phyloP scores from a whole-genome alignment of 371 early-diverging fungal genomes.

The Mortierella sp. region DNA sequence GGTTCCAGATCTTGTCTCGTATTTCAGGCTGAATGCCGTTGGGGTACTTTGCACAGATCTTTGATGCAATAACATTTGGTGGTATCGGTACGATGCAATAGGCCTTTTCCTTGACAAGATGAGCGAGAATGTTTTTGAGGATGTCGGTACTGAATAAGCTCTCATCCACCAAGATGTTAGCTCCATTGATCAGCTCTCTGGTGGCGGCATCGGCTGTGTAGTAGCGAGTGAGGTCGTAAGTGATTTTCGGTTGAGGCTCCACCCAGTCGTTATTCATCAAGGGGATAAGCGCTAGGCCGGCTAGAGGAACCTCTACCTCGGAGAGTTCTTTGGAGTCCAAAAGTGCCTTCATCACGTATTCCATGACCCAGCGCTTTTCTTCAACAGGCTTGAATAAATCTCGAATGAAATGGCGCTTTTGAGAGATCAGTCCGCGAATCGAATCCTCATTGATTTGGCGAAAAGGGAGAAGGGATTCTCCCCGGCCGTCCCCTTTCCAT shows the following conservation, averaged over 20 bases:
- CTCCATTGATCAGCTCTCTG: conserved; percentile 2
- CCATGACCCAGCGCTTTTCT: conserved; percentile 15
- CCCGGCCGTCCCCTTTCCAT: background rate
- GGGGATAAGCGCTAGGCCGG: conserved; percentile 11
- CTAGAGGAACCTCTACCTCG: background rate
- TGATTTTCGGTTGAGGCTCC: background rate
- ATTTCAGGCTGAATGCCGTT: background rate
- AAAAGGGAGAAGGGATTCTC: no score
- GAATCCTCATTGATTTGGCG: no score
- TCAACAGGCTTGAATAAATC: background rate
- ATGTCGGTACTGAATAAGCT: conserved; percentile 1
- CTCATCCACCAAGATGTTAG: conserved; percentile 11
- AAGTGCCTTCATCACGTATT: background rate
- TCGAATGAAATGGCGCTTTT: conserved; percentile 4
- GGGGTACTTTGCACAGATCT: background rate
- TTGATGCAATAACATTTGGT: background rate
- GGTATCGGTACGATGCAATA: conserved; percentile 4
- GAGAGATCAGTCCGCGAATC: background rate
- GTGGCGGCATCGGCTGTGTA: background rate
- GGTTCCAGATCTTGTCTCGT: background rate
- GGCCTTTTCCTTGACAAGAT: background rate
- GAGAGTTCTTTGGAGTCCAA: background rate
- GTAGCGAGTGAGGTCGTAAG: background rate
- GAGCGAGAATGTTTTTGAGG: background rate
- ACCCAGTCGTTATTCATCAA: conserved; percentile 21